Conservation (phyloP, 2,329 filamentous ascomycete genomes). For the Arthrobotrys sphaeroides region DNA sequence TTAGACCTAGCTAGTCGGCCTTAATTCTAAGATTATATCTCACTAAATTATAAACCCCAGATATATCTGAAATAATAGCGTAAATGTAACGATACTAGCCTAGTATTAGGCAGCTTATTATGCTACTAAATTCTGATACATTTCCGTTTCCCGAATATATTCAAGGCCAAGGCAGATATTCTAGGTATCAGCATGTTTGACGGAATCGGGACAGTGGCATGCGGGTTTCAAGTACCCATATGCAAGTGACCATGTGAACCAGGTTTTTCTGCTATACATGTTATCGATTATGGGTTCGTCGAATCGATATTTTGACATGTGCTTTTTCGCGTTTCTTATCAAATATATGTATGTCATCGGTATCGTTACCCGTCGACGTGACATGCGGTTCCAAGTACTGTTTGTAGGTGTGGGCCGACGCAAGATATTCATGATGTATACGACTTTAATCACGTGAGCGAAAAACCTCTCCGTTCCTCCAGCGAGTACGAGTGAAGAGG, state of each 20-base stretch:
- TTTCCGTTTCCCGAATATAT: not conserved
- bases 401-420: not conserved
- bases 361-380: not conserved
- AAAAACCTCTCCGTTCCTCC: too few species aligned
- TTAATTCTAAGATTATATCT: too few species aligned
- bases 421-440: not conserved
- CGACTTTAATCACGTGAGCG: not conserved
- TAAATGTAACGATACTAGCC: not conserved
- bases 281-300: not conserved
- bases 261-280: not conserved
- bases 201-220: not conserved
- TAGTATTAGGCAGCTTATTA: not conserved
- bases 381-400: not conserved
- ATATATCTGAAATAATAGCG: not conserved
- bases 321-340: not conserved
- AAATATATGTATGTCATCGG: not conserved
- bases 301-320: not conserved
- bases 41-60: too few species aligned
- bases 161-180: not conserved
- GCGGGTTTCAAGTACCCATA: not conserved
- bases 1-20: too few species aligned
- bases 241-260: constrained; percentile 11
- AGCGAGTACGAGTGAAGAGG: not conserved
- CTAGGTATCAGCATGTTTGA: constrained; percentile 6
- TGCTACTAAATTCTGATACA: not conserved